Percentiles rank a stretch among this genome's conserved stretches.
Evolutionary conservation across 2,329 filamentous ascomycete species (phyloP).

Genomic region (Sclerotinia spermophila): DNA sequence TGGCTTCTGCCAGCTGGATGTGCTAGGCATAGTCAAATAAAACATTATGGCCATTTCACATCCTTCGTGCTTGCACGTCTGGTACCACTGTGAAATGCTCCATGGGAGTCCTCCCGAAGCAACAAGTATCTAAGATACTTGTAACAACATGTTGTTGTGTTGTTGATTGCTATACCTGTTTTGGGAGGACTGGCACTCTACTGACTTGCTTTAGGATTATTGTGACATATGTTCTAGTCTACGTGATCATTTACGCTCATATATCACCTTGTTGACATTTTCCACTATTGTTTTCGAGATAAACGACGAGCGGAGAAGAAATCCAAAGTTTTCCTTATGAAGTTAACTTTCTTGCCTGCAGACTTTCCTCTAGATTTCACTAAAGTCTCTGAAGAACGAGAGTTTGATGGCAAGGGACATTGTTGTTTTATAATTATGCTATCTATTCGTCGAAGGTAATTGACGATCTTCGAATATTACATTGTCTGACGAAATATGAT

Average conservation of each 20-base stretch:
- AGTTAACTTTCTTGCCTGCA: conserved; percentile 68
- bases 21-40: conserved; percentile 36
- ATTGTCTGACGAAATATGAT: not conserved
- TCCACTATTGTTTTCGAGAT: conserved; percentile 75
- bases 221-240: not conserved
- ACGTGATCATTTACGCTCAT: conserved; percentile 54
- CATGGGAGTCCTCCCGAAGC: conserved; percentile 73
- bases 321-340: conserved; percentile 43
- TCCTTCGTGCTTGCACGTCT: conserved; percentile 40
- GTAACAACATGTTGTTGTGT: conserved; percentile 18
- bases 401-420: conserved; percentile 87
- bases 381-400: conserved; percentile 57
- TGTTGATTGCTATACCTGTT: conserved; percentile 37
- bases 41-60: conserved; percentile 68
- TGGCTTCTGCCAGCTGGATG: conserved; percentile 14
- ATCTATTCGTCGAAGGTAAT: not conserved
- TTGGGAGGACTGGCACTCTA: conserved; percentile 30
- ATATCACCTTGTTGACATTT: conserved; percentile 77
- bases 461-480: not conserved
- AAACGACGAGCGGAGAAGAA: conserved; percentile 90
- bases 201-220: conserved; percentile 26
- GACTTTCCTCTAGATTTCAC: conserved; percentile 63
- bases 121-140: conserved; percentile 23
- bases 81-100: conserved; percentile 61
- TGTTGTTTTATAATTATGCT: not conserved